Conservation (phyloP, 1,284 basidiomycete species). For the Bothia castanella region DNA sequence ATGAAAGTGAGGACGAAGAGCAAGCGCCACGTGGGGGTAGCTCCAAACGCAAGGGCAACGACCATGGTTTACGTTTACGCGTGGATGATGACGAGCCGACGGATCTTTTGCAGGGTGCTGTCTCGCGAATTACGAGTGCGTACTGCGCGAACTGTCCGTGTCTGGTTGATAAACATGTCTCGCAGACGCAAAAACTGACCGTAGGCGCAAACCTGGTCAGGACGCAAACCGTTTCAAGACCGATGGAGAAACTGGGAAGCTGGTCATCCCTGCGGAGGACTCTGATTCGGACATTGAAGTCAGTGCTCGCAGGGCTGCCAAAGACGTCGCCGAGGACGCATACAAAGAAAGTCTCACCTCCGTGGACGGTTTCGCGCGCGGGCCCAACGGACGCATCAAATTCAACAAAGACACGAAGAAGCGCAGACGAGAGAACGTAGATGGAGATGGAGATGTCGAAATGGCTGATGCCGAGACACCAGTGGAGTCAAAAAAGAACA, state of each 20-base stretch:
- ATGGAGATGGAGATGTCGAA: conserved; percentile 59
- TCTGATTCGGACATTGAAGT: conserved; percentile 42
- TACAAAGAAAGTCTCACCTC: conserved; percentile 82
- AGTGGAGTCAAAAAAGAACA: conserved; percentile 48
- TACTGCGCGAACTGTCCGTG: conserved; percentile 13
- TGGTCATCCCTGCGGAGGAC: conserved; percentile 76
- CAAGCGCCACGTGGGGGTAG: conserved; percentile 28
- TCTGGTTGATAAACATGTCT: conserved; percentile 11
- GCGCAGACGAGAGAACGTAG: conserved; percentile 62
- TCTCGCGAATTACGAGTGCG: conserved; percentile 75
- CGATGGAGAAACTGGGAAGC: conserved; percentile 82
- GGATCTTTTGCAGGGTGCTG: conserved; percentile 87
- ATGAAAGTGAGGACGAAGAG: conserved; percentile 70
- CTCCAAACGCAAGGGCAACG: conserved; percentile 38
- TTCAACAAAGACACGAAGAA: conserved; percentile 98
- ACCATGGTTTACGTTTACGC: conserved; percentile 61
- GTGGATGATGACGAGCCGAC: conserved; percentile 93
- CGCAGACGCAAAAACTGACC: conserved; percentile 50
- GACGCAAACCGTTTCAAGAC: conserved; percentile 86
- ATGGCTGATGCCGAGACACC: conserved; percentile 54
- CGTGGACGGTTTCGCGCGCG: conserved; percentile 85
- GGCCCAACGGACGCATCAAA: conserved; percentile 81
- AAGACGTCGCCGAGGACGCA: conserved; percentile 70
- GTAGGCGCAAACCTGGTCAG: conserved; percentile 76
- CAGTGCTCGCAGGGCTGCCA: conserved; percentile 36